Conservation (phyloP, 441 rosid species). For the Syzygium syzygioides region DNA sequence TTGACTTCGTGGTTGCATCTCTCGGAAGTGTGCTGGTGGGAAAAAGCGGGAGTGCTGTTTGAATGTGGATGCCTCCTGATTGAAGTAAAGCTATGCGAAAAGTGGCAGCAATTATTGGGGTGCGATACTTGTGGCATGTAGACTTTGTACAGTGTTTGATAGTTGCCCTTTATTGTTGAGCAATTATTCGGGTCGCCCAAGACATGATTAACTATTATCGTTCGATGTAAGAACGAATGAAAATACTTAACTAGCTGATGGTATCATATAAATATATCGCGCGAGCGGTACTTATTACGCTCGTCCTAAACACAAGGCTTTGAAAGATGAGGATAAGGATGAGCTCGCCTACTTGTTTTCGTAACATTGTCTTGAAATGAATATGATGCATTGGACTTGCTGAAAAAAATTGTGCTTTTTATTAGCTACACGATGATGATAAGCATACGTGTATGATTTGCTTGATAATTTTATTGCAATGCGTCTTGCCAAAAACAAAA, state of each 20-base stretch:
- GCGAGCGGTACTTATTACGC: background rate
- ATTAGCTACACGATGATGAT: background rate
- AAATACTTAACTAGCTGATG: background rate
- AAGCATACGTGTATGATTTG: background rate
- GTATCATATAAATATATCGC: background rate
- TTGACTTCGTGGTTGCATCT: background rate
- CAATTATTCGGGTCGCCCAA: background rate
- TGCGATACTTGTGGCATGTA: background rate
- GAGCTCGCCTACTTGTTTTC: background rate
- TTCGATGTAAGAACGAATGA: background rate
- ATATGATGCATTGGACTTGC: background rate
- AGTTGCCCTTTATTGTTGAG: background rate
- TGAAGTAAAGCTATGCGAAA: background rate
- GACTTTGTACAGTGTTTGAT: background rate
- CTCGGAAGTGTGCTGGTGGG: background rate
- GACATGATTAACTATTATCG: background rate
- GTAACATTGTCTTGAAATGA: background rate
- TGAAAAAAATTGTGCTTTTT: background rate
- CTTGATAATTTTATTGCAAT: background rate
- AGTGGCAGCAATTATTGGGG: background rate
- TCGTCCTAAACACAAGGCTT: background rate
- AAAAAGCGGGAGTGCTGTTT: conserved; percentile 8
- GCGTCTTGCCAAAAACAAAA: background rate
- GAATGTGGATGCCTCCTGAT: background rate
- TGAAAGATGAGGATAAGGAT: background rate